Evolutionary conservation across 306 rosid genomes (phyloP).

Genomic region (Coriaria nepalensis): DNA sequence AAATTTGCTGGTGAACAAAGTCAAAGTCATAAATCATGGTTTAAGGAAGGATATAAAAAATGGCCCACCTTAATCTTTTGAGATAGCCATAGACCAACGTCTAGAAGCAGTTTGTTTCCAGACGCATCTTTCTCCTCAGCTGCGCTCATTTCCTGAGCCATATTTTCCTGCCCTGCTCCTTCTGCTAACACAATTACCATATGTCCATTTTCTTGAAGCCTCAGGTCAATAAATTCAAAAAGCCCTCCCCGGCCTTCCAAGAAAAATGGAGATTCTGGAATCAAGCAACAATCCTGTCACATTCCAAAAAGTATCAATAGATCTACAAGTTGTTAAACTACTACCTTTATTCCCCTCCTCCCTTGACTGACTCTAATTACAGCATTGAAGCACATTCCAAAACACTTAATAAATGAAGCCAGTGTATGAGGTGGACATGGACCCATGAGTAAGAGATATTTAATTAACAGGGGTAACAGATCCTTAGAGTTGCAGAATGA

Average conservation of each 20-base stretch:
- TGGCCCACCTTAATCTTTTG: conserved; percentile 58
- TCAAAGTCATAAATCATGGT: background rate
- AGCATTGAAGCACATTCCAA: conserved; percentile 1
- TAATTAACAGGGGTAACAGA: background rate
- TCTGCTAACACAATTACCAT: conserved; percentile 86
- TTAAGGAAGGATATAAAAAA: conserved; percentile 11
- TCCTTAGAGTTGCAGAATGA: no score
- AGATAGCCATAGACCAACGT: conserved; percentile 78
- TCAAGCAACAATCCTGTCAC: conserved; percentile 94
- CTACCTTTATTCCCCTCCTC: background rate
- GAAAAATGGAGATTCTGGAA: conserved; percentile 93
- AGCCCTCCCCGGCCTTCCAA: conserved; percentile 88
- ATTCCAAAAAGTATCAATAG: conserved; percentile 23
- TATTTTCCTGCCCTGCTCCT: conserved; percentile 87
- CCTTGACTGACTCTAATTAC: background rate
- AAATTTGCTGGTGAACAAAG: background rate
- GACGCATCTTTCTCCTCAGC: conserved; percentile 64
- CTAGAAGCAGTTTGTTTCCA: conserved; percentile 74
- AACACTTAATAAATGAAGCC: background rate
- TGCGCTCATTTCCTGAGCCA: conserved; percentile 39
- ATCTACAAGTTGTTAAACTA: background rate
- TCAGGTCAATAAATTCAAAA: conserved; percentile 61
- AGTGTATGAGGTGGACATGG: conserved; percentile 1
- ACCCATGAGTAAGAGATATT: conserved; percentile 5
- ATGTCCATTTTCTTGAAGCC: conserved; percentile 85